Percentiles rank a stretch among this genome's conserved stretches.
phyloP scores from a whole-genome alignment of 2,329 filamentous ascomycete genomes.

The Penicillium sp. region DNA sequence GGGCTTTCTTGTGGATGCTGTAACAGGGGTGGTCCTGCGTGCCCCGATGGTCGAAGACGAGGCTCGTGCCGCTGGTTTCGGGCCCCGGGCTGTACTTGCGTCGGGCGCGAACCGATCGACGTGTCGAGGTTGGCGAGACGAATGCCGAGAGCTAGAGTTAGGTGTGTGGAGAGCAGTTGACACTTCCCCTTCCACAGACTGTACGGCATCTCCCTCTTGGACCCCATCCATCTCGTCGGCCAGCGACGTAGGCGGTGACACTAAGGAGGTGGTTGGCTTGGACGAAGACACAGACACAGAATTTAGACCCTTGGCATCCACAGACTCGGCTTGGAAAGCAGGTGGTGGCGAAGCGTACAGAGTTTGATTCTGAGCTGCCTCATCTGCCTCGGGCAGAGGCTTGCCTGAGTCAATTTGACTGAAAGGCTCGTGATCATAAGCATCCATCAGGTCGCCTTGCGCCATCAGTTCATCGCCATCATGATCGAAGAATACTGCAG shows the following conservation, averaged over 20 bases:
- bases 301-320: slow-evolving; percentile 30
- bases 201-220: slow-evolving; percentile 30
- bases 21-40: slow-evolving; percentile 30
- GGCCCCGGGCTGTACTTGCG: slow-evolving; percentile 21
- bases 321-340: slow-evolving; percentile 34
- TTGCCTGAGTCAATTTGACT: slow-evolving; percentile 6
- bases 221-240: slow-evolving; percentile 41
- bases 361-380: slow-evolving; percentile 22
- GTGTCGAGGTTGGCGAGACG: slow-evolving; percentile 45
- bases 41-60: slow-evolving; percentile 16
- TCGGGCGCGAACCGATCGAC: slow-evolving; percentile 42
- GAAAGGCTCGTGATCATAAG: slow-evolving; percentile 14
- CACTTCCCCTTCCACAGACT: slow-evolving; percentile 32
- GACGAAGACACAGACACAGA: slow-evolving; percentile 27
- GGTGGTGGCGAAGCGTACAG: slow-evolving; percentile 42
- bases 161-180: slow-evolving; percentile 35
- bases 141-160: slow-evolving; percentile 43
- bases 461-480: slow-evolving; percentile 16
- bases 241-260: slow-evolving; percentile 47
- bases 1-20: slow-evolving; percentile 31
- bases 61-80: slow-evolving; percentile 25
- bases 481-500: slow-evolving; percentile 19
- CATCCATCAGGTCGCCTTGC: slow-evolving; percentile 15
- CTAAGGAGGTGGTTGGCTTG: slow-evolving; percentile 39
- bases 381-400: slow-evolving; percentile 14